Evolutionary conservation across 345 rosid species (phyloP).

Genomic region (Gossypium rotundifolium): DNA sequence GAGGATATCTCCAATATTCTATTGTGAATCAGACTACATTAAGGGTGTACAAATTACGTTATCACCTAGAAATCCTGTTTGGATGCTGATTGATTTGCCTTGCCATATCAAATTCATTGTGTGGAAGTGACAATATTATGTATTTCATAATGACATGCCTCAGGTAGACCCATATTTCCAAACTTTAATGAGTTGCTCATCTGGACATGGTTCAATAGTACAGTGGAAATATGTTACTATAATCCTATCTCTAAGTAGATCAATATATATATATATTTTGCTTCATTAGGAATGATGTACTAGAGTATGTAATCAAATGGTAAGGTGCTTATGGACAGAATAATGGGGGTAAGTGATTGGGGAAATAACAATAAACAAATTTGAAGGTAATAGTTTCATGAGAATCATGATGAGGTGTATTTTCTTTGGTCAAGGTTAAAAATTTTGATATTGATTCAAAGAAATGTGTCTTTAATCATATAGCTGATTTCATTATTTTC

Average conservation of each 20-base stretch:
- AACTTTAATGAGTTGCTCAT: neutral
- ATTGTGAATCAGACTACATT: neutral
- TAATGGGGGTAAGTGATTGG: too few species aligned
- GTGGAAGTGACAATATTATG: neutral
- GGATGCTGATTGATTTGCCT: neutral
- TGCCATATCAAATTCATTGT: neutral
- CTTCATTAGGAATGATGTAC: too few species aligned
- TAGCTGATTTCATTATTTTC: neutral
- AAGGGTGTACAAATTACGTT: neutral
- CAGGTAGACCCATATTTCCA: neutral
- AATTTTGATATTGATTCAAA: neutral
- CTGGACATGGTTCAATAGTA: neutral
- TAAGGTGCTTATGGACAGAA: too few species aligned
- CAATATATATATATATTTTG: neutral
- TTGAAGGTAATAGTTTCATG: neutral
- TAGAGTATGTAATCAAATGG: too few species aligned
- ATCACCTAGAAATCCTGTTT: neutral
- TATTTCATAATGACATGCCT: neutral
- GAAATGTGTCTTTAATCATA: neutral
- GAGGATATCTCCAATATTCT: neutral
- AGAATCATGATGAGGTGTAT: neutral
- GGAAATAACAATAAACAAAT: too few species aligned
- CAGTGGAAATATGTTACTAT: neutral
- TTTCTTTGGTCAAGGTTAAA: neutral
- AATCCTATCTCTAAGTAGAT: neutral